phyloP scores from a whole-genome alignment of 2,329 filamentous ascomycete species.

The Colletotrichum horii region DNA sequence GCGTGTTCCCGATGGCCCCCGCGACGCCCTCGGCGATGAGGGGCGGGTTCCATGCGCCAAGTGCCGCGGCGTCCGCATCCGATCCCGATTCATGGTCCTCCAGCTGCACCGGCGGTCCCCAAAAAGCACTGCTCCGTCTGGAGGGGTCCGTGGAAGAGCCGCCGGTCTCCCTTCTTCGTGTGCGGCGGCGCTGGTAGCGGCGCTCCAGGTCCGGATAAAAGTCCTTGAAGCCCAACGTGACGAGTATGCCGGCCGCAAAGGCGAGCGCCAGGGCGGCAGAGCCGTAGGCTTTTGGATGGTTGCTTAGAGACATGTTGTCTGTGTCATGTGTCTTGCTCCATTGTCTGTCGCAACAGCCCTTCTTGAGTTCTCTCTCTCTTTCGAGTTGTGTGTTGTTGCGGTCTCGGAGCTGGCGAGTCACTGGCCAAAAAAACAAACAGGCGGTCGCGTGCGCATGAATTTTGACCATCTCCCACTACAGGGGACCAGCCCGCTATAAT shows the following conservation, averaged over 20 bases:
- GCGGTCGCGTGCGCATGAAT: neutral
- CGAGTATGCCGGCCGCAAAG: constrained; percentile 77
- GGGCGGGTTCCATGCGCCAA: constrained; percentile 25
- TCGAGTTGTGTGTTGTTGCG: neutral
- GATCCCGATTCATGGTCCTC: constrained; percentile 57
- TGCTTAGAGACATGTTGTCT: constrained; percentile 60
- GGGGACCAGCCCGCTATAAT: constrained; percentile 7
- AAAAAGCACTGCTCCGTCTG: constrained; percentile 50
- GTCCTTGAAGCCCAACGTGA: constrained; percentile 81
- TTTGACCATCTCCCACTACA: neutral
- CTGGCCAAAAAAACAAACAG: neutral
- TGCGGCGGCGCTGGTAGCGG: constrained; percentile 58
- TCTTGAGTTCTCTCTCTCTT: neutral
- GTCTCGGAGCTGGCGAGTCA: neutral
- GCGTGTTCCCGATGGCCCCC: constrained; percentile 91
- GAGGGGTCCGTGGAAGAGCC: constrained; percentile 22
- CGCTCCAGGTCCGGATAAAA: constrained; percentile 77
- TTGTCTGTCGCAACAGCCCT: neutral
- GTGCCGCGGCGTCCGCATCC: constrained; percentile 23
- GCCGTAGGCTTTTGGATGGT: constrained; percentile 67
- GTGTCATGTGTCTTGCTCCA: constrained; percentile 18
- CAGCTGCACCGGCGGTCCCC: constrained; percentile 54
- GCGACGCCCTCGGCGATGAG: constrained; percentile 80
- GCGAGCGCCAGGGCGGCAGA: constrained; percentile 71
- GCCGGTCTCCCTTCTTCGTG: constrained; percentile 22